Evolutionary conservation across 1,139 yeast species (phyloP).

Genomic region (Candida pseudoviswanathii): DNA sequence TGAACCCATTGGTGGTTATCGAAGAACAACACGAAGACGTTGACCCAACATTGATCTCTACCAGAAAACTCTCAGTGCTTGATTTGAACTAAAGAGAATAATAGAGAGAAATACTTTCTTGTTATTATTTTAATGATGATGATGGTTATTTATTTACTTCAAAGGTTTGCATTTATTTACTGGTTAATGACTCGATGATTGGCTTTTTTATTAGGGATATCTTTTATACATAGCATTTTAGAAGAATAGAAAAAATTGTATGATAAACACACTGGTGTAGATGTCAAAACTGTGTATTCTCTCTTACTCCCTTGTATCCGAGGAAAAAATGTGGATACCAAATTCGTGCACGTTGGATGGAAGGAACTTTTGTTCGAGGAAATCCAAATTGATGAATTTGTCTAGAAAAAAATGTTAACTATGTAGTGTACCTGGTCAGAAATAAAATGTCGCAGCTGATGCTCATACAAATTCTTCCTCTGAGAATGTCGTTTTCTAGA

Average conservation of each 20-base stretch:
- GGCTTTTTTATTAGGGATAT: constrained; percentile 1
- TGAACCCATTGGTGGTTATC: constrained; percentile 13
- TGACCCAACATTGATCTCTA: constrained; percentile 13
- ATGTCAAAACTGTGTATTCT: too few relatives aligned
- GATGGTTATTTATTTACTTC: neutral
- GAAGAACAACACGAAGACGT: constrained; percentile 11
- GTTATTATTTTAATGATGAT: neutral
- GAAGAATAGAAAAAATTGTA: neutral
- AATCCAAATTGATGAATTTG: too few relatives aligned
- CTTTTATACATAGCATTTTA: constrained; percentile 1
- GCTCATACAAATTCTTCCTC: too few relatives aligned
- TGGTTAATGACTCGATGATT: neutral
- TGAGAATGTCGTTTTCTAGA: too few relatives aligned
- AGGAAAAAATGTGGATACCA: too few relatives aligned
- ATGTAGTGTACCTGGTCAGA: too few relatives aligned
- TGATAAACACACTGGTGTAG: too few relatives aligned
- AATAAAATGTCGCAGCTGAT: too few relatives aligned
- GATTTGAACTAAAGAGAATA: constrained; percentile 12
- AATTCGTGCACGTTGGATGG: too few relatives aligned
- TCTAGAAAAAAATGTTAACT: too few relatives aligned
- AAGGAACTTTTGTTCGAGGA: too few relatives aligned
- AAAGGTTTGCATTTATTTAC: neutral
- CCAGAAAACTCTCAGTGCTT: constrained; percentile 12
- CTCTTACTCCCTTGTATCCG: too few relatives aligned
- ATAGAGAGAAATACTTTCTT: neutral